These are phyloP conservation scores for Geranium rotundifolium DNA, from an alignment of 345 rosid species.

Conservation along the genomic window DNA sequence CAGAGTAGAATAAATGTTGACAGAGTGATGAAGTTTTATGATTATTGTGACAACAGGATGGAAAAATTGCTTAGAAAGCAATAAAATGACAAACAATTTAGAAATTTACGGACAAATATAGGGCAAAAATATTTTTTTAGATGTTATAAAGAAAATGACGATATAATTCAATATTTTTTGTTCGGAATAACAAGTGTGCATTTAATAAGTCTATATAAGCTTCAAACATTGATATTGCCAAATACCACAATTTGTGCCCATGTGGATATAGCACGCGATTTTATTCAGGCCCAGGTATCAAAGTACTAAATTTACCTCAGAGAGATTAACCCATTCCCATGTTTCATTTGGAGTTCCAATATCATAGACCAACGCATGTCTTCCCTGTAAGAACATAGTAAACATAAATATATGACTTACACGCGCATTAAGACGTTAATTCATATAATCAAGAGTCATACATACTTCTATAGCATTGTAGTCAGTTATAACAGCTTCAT, in stretches of 20 bases:
- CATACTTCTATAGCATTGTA: conserved; percentile 50
- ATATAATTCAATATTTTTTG: neutral
- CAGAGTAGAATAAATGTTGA: neutral
- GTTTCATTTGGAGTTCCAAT: conserved; percentile 60
- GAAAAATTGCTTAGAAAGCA: neutral
- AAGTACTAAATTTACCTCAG: conserved; percentile 41
- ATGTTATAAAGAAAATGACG: too few relatives aligned
- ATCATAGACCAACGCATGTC: conserved; percentile 80
- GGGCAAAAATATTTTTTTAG: neutral
- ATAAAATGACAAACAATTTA: neutral
- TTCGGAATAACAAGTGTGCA: neutral
- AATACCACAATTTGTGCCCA: neutral
- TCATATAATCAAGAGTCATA: conserved; percentile 13
- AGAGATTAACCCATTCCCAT: conserved; percentile 91
- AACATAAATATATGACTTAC: conserved; percentile 8
- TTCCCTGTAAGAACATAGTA: conserved; percentile 33
- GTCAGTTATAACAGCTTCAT: conserved; percentile 74
- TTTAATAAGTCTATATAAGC: neutral
- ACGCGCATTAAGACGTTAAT: conserved; percentile 1
- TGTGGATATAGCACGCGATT: conserved; percentile 1
- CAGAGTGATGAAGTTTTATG: neutral
- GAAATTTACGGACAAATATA: neutral
- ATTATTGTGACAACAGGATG: neutral
- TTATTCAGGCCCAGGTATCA: neutral
- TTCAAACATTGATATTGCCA: neutral